These are phyloP conservation scores for Micractinium sp. DNA, from an alignment of 139 green algal genomes.

Conservation along the genomic window DNA sequence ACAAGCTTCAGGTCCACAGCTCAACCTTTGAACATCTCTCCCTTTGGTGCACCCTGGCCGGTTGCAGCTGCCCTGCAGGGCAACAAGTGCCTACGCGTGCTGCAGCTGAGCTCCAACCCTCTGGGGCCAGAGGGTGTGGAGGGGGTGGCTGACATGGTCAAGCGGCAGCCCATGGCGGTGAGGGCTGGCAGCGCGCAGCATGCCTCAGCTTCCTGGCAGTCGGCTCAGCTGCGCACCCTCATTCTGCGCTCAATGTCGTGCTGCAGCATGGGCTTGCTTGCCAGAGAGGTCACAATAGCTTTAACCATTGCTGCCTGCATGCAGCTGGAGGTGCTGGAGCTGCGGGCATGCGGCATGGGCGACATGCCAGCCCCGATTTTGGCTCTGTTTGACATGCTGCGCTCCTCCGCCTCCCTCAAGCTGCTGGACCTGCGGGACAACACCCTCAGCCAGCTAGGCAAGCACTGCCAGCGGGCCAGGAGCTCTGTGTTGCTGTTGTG, in stretches of 20 bases:
- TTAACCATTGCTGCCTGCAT: neutral
- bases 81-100: neutral
- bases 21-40: no score
- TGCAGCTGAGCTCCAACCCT: neutral
- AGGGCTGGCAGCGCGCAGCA: neutral
- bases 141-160: neutral
- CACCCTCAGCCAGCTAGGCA: neutral
- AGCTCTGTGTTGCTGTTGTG: neutral
- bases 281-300: no score
- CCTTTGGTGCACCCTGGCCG: neutral
- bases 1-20: neutral
- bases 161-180: neutral
- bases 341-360: neutral
- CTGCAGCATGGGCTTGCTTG: no score
- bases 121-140: neutral
- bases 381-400: neutral
- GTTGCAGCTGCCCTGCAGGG: neutral
- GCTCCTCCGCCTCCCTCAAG: neutral
- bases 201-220: no score
- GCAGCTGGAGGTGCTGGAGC: neutral
- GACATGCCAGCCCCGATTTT: neutral
- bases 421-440: neutral
- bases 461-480: no score
- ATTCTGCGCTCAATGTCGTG: no score
- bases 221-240: no score